phyloP scores from a whole-genome alignment of 2,329 filamentous ascomycete species.

The Chrysoporthe deuterocubensis region DNA sequence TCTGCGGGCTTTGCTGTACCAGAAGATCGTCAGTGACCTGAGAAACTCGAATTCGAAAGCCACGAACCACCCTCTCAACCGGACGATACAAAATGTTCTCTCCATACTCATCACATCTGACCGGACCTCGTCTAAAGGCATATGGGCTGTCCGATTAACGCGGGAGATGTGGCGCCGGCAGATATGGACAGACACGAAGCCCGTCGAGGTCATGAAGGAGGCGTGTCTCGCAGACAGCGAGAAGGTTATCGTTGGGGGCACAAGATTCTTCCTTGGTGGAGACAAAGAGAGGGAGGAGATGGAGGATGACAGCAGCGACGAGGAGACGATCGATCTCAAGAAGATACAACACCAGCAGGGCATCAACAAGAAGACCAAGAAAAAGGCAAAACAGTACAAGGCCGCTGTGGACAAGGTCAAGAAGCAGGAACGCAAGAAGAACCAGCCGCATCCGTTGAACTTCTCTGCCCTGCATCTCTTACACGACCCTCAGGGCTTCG shows the following conservation, averaged over 20 bases:
- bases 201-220: constrained; percentile 98
- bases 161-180: constrained; percentile 96
- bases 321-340: constrained; percentile 76
- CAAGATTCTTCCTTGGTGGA: constrained; percentile 92
- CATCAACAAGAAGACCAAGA: constrained; percentile 97
- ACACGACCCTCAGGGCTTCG: constrained; percentile 92
- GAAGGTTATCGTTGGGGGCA: constrained; percentile 86
- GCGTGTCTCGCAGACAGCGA: constrained; percentile 87
- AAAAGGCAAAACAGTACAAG: constrained; percentile 77
- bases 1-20: constrained; percentile 80
- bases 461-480: constrained; percentile 94
- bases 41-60: constrained; percentile 84
- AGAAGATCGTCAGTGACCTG: constrained; percentile 89
- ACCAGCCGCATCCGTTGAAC: constrained; percentile 84
- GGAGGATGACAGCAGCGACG: constrained; percentile 86
- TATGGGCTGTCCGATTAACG: constrained; percentile 96
- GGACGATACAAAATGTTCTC: constrained; percentile 88
- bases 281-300: constrained; percentile 95
- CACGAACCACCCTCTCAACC: constrained; percentile 91
- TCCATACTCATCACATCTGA: constrained; percentile 91
- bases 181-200: constrained; percentile 91
- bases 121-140: constrained; percentile 78
- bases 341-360: constrained; percentile 82
- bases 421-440: constrained; percentile 84
- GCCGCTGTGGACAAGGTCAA: constrained; percentile 84